These are phyloP conservation scores for Aspergillus latus DNA, from an alignment of 2,329 filamentous ascomycete genomes.

Conservation along the genomic window DNA sequence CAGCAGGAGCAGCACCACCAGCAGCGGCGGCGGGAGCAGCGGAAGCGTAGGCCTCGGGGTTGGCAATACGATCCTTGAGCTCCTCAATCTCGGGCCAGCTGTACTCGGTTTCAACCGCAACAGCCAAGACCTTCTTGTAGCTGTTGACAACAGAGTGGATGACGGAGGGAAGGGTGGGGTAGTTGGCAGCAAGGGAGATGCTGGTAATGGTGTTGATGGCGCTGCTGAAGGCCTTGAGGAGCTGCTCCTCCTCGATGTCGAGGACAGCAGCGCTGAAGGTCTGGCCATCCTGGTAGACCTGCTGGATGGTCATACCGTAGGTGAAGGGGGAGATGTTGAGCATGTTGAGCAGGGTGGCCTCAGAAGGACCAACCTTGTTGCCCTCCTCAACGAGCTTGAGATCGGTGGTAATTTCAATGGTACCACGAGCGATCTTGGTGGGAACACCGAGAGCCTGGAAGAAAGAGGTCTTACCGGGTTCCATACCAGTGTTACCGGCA, in stretches of 20 bases:
- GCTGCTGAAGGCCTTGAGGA: constrained; percentile 76
- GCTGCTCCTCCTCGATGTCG: constrained; percentile 92
- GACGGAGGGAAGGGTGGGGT: constrained; percentile 93
- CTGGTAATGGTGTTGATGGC: constrained; percentile 84
- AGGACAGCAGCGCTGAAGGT: constrained; percentile 81
- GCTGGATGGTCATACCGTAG: constrained; percentile 93
- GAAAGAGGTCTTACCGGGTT: constrained; percentile 99
- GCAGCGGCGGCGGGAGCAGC: constrained; percentile 72
- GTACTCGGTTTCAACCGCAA: constrained; percentile 87
- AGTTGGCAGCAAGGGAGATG: constrained; percentile 89
- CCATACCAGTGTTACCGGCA: constrained; percentile 99
- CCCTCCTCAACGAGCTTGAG: constrained; percentile 95
- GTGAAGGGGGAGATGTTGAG: constrained; percentile 99
- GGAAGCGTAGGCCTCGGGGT: constrained; percentile 93
- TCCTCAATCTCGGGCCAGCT: constrained; percentile 94
- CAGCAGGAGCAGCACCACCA: constrained; percentile 52
- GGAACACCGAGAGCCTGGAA: constrained; percentile 99
- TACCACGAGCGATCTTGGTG: constrained; percentile 99
- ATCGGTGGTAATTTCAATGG: constrained; percentile 98
- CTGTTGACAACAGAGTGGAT: constrained; percentile 94
- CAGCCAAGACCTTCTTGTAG: constrained; percentile 92
- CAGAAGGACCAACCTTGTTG: constrained; percentile 94
- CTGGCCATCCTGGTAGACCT: constrained; percentile 98
- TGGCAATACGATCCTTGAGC: constrained; percentile 99
- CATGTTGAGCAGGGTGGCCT: constrained; percentile 99